Evolutionary conservation across 768 basidiomycete genomes (phyloP).

Genomic region (Panaeolus cyanescens): DNA sequence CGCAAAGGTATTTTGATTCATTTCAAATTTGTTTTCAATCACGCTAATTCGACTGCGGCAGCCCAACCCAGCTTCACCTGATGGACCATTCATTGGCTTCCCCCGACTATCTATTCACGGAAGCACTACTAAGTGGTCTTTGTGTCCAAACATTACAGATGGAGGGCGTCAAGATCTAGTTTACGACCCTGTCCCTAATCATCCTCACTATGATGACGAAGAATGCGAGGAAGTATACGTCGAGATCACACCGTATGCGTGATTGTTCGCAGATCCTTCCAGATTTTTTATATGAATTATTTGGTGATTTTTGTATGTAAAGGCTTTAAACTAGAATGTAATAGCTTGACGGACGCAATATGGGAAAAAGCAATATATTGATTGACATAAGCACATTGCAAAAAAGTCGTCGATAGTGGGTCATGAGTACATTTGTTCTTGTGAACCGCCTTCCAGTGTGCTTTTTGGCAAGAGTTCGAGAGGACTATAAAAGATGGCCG

Average conservation of each 20-base stretch:
- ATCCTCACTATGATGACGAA: not conserved
- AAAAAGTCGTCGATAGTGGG: no score
- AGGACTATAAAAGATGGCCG: conserved; percentile 23
- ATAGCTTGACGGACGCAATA: no score
- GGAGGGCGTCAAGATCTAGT: not conserved
- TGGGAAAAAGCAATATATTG: no score
- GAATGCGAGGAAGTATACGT: not conserved
- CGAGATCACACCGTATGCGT: not conserved
- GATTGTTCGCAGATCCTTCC: no score
- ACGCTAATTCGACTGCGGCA: not conserved
- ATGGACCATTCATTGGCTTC: not conserved
- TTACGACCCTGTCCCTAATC: not conserved
- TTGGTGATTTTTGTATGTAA: no score
- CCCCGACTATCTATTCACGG: not conserved
- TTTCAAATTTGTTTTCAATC: not conserved
- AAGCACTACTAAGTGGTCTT: not conserved
- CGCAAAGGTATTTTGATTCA: not conserved
- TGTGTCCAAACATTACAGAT: not conserved
- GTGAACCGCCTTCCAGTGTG: conserved; percentile 23
- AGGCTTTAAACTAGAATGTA: no score
- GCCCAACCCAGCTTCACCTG: not conserved
- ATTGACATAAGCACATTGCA: no score
- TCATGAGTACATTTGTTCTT: conserved; percentile 22
- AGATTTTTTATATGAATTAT: no score
- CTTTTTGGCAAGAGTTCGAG: conserved; percentile 27